A percentile compares a stretch with the other conserved stretches of the same genome.
These are phyloP conservation scores for Pseudocercospora crystallina DNA, from an alignment of 2,329 filamentous ascomycete genomes.

Conservation along the genomic window DNA sequence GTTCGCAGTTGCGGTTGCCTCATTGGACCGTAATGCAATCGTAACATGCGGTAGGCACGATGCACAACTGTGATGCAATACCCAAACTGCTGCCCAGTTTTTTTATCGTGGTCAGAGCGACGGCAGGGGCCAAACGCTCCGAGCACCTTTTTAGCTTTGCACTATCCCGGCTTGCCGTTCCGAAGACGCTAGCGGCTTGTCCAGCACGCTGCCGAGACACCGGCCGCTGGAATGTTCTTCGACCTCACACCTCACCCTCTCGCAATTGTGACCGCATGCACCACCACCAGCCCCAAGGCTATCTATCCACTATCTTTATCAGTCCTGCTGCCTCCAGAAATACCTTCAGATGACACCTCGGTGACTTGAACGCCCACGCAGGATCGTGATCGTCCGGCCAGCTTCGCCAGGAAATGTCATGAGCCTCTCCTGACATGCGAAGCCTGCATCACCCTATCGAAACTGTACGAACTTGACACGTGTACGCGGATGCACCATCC, in stretches of 20 bases:
- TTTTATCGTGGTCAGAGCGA: conserved; percentile 2
- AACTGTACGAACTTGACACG: conserved; percentile 1
- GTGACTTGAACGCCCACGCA: neutral
- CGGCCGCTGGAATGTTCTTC: neutral
- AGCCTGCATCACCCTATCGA: neutral
- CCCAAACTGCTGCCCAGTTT: conserved; percentile 4
- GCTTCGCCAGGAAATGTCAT: too few relatives aligned
- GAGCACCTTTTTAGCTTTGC: too few relatives aligned
- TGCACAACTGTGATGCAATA: conserved; percentile 7
- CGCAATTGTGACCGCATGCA: neutral
- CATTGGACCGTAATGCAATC: neutral
- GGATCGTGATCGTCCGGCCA: too few relatives aligned
- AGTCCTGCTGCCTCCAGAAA: neutral
- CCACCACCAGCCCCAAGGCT: neutral
- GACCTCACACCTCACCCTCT: neutral
- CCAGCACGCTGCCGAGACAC: too few relatives aligned
- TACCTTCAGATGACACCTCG: neutral
- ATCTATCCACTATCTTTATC: neutral
- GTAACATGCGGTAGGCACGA: neutral
- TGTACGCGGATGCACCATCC: too few relatives aligned
- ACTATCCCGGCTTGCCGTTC: too few relatives aligned
- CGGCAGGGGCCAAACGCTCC: neutral
- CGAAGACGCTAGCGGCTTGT: too few relatives aligned
- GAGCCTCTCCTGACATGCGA: conserved; percentile 7
- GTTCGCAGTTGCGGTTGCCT: neutral